A percentile compares a stretch with the other conserved stretches of the same genome.
Conservation (phyloP, 192 early-diverging fungal species). For the Rhizoclosmatium sp. region DNA sequence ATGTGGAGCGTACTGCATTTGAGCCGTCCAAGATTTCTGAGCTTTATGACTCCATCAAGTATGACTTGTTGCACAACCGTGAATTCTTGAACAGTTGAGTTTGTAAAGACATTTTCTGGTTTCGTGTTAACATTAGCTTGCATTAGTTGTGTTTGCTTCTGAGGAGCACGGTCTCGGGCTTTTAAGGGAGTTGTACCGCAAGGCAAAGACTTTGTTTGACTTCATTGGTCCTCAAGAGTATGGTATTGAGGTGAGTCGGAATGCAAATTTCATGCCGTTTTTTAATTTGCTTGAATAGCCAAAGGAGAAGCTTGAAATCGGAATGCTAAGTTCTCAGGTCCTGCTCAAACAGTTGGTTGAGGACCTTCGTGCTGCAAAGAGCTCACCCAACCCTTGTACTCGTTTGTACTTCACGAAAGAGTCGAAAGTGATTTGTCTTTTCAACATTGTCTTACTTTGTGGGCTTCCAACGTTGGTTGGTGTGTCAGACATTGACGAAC, state of each 20-base stretch:
- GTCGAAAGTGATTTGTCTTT: slow-evolving; percentile 90
- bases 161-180: slow-evolving; percentile 48
- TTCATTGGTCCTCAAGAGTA: slow-evolving; percentile 94
- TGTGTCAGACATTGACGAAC: slow-evolving; percentile 72
- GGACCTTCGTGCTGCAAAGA: slow-evolving; percentile 72
- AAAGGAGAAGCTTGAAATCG: slow-evolving; percentile 85
- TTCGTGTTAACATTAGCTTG: slow-evolving; percentile 15
- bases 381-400: slow-evolving; percentile 64
- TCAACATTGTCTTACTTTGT: slow-evolving; percentile 90
- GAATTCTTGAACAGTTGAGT: slow-evolving; percentile 72
- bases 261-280: slow-evolving; percentile 2
- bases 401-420: slow-evolving; percentile 95
- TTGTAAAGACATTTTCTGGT: slow-evolving; percentile 25
- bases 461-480: slow-evolving; percentile 77
- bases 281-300: slow-evolving; percentile 32
- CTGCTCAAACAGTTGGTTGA: slow-evolving; percentile 81
- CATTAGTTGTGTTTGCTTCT: slow-evolving; percentile 35
- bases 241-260: slow-evolving; percentile 72
- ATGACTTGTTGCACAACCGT: slow-evolving; percentile 96
- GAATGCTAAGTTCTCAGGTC: slow-evolving; percentile 75
- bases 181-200: slow-evolving; percentile 76
- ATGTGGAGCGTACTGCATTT: slow-evolving; percentile 56
- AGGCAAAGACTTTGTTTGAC: slow-evolving; percentile 89
- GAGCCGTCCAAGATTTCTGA: slow-evolving; percentile 88
- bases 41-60: slow-evolving; percentile 95